Conservation (phyloP, 768 basidiomycete species). For the Rhodotorula kratochvilovae region DNA sequence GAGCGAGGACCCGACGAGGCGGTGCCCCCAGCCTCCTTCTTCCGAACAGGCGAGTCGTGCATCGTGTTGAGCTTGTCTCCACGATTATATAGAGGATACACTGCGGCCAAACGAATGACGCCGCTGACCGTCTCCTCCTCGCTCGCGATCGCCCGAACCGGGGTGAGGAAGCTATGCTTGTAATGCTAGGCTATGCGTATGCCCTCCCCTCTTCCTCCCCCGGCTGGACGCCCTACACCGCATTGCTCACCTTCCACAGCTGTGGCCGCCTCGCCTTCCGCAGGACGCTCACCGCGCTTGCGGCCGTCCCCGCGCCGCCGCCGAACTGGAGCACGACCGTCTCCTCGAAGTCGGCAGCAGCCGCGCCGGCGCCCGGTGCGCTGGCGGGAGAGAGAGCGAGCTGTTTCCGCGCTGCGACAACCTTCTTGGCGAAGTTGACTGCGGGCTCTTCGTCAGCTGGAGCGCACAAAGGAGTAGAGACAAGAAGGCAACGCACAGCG, state of each 20-base stretch:
- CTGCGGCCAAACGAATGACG: too few relatives aligned
- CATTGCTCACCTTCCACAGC: constrained; percentile 23
- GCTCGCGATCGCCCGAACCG: too few relatives aligned
- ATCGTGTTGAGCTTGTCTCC: too few relatives aligned
- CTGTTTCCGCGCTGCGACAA: constrained; percentile 14
- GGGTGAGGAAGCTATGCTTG: too few relatives aligned
- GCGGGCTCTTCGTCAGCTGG: not conserved
- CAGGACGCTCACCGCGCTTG: constrained; percentile 22
- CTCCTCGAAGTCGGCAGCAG: constrained; percentile 23
- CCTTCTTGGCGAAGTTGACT: constrained; percentile 36
- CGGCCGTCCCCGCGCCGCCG: not conserved
- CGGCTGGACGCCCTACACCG: not conserved
- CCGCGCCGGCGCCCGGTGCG: not conserved
- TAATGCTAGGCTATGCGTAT: not conserved
- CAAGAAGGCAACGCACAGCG: constrained; percentile 10
- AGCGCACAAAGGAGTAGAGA: too few relatives aligned
- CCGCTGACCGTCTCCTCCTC: too few relatives aligned
- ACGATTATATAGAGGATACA: too few relatives aligned
- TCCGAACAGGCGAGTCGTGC: too few relatives aligned
- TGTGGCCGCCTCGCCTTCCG: constrained; percentile 13
- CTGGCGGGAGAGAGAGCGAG: not conserved
- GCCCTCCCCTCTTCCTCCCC: not conserved
- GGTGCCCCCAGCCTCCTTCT: too few relatives aligned
- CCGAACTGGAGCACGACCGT: constrained; percentile 28
- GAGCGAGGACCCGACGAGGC: too few relatives aligned